phyloP scores from a whole-genome alignment of 2,329 filamentous ascomycete genomes.

The Aspergillus ochraceus region DNA sequence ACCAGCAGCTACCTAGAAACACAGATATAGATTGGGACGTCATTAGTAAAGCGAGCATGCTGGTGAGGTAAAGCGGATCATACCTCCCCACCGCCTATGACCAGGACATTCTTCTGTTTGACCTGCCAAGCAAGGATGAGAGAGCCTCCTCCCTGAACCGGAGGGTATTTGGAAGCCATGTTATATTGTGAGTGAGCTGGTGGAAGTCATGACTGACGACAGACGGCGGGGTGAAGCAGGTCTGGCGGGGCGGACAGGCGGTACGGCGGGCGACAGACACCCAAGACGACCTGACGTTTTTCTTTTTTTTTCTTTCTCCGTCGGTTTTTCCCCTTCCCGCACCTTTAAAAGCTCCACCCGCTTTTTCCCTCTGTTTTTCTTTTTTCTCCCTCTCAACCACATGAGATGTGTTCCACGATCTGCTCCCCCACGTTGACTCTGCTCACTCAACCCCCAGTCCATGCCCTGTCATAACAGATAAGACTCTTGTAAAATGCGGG shows the following conservation, averaged over 20 bases:
- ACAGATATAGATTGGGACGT: constrained; percentile 13
- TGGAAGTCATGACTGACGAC: too few relatives aligned
- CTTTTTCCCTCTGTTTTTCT: constrained; percentile 14
- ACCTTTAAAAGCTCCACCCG: not conserved
- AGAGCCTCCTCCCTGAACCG: constrained; percentile 86
- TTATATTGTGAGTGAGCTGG: not conserved
- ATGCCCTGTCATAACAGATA: constrained; percentile 15
- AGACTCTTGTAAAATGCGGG: constrained; percentile 53
- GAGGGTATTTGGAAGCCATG: constrained; percentile 64
- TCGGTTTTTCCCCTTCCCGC: constrained; percentile 16
- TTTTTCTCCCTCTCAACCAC: constrained; percentile 9
- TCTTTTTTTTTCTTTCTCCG: constrained; percentile 5
- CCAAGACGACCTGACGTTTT: constrained; percentile 8
- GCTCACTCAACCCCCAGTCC: constrained; percentile 13
- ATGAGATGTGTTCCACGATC: constrained; percentile 15
- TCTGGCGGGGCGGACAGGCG: not conserved
- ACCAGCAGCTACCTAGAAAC: constrained; percentile 79
- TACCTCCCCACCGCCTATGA: constrained; percentile 94
- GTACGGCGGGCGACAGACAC: constrained; percentile 18
- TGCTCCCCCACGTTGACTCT: constrained; percentile 10
- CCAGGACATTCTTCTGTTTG: constrained; percentile 81
- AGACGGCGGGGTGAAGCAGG: not conserved
- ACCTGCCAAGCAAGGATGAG: constrained; percentile 96
- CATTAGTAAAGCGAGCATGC: not conserved
- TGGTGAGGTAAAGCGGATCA: constrained; percentile 7